phyloP scores from a whole-genome alignment of 1,284 basidiomycete species.

The Ceratobasidium sp. region DNA sequence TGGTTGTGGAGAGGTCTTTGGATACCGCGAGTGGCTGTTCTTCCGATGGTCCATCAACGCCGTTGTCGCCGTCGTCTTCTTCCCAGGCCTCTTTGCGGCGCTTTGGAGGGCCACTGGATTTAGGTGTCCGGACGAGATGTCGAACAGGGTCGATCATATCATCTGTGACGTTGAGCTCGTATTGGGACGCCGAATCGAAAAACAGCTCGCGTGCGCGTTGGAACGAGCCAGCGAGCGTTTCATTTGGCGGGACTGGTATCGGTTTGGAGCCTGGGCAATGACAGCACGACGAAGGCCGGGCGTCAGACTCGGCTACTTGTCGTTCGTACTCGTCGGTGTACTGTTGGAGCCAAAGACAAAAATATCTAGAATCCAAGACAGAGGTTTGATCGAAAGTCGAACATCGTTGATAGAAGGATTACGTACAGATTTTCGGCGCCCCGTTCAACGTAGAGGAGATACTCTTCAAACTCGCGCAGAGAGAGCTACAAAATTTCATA shows the following conservation, averaged over 20 bases:
- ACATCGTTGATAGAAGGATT: background rate
- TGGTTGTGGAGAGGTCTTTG: background rate
- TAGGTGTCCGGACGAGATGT: background rate
- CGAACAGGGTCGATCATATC: slow-evolving; percentile 32
- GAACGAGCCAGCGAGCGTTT: slow-evolving; percentile 34
- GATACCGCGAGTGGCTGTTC: background rate
- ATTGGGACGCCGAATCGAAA: slow-evolving; percentile 29
- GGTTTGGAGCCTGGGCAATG: background rate
- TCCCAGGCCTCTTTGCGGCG: slow-evolving; percentile 38
- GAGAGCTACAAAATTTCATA: slow-evolving; percentile 11
- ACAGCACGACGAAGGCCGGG: background rate
- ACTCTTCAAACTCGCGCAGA: slow-evolving; percentile 47
- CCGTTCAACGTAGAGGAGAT: slow-evolving; percentile 44
- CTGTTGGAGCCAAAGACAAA: slow-evolving; percentile 40
- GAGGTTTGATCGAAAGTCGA: slow-evolving; percentile 18
- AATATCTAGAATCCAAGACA: slow-evolving; percentile 10
- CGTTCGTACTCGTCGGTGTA: slow-evolving; percentile 26
- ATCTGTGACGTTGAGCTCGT: slow-evolving; percentile 38
- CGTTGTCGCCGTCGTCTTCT: background rate
- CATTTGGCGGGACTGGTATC: background rate
- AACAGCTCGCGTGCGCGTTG: slow-evolving; percentile 31
- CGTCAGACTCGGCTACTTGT: background rate
- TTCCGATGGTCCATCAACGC: background rate
- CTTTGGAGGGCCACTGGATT: background rate
- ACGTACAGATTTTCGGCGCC: slow-evolving; percentile 48